Conservation (phyloP, 2,329 filamentous ascomycete species). For the Aspergillus pseudoviridinutans region DNA sequence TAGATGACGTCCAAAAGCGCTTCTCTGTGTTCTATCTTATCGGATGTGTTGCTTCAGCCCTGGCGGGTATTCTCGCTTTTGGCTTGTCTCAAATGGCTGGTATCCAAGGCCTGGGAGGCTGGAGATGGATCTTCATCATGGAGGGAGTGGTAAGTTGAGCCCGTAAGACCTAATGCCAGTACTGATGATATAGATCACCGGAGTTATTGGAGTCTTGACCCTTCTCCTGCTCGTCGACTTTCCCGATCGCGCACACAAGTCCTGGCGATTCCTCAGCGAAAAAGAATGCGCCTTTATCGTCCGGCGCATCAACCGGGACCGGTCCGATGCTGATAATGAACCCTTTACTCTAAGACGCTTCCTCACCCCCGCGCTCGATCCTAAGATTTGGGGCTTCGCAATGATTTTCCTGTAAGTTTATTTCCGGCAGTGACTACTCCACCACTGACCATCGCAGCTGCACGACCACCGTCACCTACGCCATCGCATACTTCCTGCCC, state of each 20-base stretch:
- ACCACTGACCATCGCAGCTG: slow-evolving; percentile 22
- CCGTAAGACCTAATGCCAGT: not conserved
- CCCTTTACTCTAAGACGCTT: slow-evolving; percentile 47
- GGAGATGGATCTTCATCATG: slow-evolving; percentile 55
- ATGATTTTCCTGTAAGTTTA: slow-evolving; percentile 51
- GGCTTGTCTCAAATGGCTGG: slow-evolving; percentile 43
- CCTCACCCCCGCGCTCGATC: slow-evolving; percentile 45
- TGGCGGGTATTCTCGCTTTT: slow-evolving; percentile 46
- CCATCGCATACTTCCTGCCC: slow-evolving; percentile 73
- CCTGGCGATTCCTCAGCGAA: slow-evolving; percentile 31
- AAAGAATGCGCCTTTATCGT: slow-evolving; percentile 49
- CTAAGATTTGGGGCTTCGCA: slow-evolving; percentile 55
- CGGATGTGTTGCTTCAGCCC: slow-evolving; percentile 46
- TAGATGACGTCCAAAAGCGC: slow-evolving; percentile 31
- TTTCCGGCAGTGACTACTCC: not conserved
- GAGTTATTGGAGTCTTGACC: slow-evolving; percentile 23
- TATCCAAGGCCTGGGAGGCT: slow-evolving; percentile 41
- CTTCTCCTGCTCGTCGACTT: slow-evolving; percentile 38
- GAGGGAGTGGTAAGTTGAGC: slow-evolving; percentile 40
- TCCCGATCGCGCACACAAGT: slow-evolving; percentile 30
- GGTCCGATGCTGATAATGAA: slow-evolving; percentile 48
- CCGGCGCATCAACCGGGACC: slow-evolving; percentile 50
- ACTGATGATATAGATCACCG: slow-evolving; percentile 21
- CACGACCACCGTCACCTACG: slow-evolving; percentile 70
- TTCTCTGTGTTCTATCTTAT: slow-evolving; percentile 48